A percentile compares a stretch with the other conserved stretches of the same genome.
Conservation (phyloP, 306 rosid genomes). For the Vachellia collinsii region DNA sequence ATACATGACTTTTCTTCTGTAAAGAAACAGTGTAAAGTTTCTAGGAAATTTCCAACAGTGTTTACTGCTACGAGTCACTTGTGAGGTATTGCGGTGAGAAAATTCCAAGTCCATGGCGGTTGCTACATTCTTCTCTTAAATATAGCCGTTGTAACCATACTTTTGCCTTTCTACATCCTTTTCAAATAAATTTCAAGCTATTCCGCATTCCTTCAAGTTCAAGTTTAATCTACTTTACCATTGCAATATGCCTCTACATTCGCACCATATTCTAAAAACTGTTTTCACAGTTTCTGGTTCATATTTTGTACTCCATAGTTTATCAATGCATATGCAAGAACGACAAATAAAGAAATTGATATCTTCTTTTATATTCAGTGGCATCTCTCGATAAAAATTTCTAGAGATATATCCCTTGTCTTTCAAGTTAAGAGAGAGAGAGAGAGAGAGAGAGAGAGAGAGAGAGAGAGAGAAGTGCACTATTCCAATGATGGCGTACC, state of each 20-base stretch:
- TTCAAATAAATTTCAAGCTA: background rate
- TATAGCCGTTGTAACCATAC: background rate
- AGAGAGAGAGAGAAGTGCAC: background rate
- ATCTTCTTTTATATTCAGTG: conserved; percentile 7
- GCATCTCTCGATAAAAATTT: background rate
- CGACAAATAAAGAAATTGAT: background rate
- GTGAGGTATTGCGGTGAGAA: background rate
- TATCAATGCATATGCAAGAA: conserved; percentile 16
- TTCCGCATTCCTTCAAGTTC: background rate
- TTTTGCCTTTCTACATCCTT: background rate
- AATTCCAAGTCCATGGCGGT: background rate
- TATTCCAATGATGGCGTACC: conserved; percentile 50
- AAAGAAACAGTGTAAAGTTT: background rate
- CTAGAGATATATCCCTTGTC: conserved; percentile 5
- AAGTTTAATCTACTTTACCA: background rate
- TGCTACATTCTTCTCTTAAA: background rate
- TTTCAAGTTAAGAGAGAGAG: conserved; percentile 24
- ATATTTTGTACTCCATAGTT: background rate
- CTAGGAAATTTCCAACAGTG: background rate
- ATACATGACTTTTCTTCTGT: background rate
- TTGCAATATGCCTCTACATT: background rate
- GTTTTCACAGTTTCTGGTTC: background rate
- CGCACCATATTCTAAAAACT: background rate
- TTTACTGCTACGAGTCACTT: background rate
- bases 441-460: conserved; percentile 17